Evolutionary conservation across 148 eudicot species (phyloP), one percentile per base, ranked within the genome.

Genomic region (Camellia japonica): DNA sequence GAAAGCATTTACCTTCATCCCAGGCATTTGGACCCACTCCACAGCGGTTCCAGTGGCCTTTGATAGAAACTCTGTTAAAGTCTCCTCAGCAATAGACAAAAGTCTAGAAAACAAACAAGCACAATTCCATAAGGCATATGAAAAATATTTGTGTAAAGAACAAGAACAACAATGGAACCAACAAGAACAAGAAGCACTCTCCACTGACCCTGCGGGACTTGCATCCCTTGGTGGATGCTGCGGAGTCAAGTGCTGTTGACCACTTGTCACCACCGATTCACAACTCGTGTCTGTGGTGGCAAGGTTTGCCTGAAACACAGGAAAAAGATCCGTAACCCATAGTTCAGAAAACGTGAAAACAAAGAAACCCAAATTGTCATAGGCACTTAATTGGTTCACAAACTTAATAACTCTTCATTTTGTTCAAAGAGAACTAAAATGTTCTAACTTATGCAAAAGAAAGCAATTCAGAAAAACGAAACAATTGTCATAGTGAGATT

Each of bases 11-110:
- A 95, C 99, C 99, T 95, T 95, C 99, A 95, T 95, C 93, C 99
- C 99, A 93, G 99, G 99, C 99, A 95, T 95, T 91, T 93, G 99
- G 97, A 95, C 99, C 99, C 99, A 95, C 99, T 95, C 99, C 74
- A 95, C 92, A 86, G 99, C 99, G 84, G 99, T 95, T 93, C 99
- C 99, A 91, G 97, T 95, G 77, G 99, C 99, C 99, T 95, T 95
- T 64, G 99, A 95, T 88, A 95, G 92, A 95, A 95, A 95, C 97
- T 95, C 99, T 92, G 99, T 85, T 93, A 95, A 95, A 93, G 98
- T 95, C 75, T 95, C 98, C 90, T 95, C 98, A 92, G 98, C 98
- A 90, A 95, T 95, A 92, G 98, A 91, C 97, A 95, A 88, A 90
- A 95, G 99, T 82, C 99, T 96, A 88, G 70, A 80, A 82, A 68